Base-by-base conservation (phyloP, 352 stramenopile species). In the Pythium graminicola region DNA sequence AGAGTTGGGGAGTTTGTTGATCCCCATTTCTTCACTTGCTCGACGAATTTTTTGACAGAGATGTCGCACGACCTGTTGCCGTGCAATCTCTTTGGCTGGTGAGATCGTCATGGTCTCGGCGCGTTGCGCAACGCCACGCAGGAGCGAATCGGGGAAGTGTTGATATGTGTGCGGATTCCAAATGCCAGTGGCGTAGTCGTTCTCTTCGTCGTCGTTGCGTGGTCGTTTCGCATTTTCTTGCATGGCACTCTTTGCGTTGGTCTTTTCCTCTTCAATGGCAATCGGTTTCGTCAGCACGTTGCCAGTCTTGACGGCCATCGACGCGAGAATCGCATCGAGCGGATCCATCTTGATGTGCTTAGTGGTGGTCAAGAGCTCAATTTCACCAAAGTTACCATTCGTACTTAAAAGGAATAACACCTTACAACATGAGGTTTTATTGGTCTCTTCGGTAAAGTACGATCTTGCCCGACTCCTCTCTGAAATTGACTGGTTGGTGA, bases 1-100 rank as follows among this genome's bases (percentile, higher is more conserved):
- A 50, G 82, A 85, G 57, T 89, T 91, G 22, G 82, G 73, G 50
- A 91, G 62, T 52, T 87, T 87, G 33, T 59, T 65, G 50, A 93
- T 79, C 26, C 83, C 83, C 64, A 93, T 69, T 42, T 86, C 69
- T 45, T 90, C 83, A 50, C 69, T 73, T 7, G 73, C 70, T 48
- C 68, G 70, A 4, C 64, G 67, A 56, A 93, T 89, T 60, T 82
- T 83, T 62, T 64, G 63, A 54, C 77, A 89, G 26, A 93, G 56
- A 41, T 70, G 58, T 28, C 73, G 79, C 47, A 92, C 66, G 5
- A 67, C 72, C 51, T 90, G 76, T 44, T 92, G 78, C 0, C 81
- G 69, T 14, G 69, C 64, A 51, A 92, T 82, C 54, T 92, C 81
- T 50, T 72, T 79, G 8, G 76, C 32, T 5, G 78, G 76, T 10